Base-by-base conservation (phyloP, 192 early-diverging fungal species). In the Anaeromyces robustus region DNA sequence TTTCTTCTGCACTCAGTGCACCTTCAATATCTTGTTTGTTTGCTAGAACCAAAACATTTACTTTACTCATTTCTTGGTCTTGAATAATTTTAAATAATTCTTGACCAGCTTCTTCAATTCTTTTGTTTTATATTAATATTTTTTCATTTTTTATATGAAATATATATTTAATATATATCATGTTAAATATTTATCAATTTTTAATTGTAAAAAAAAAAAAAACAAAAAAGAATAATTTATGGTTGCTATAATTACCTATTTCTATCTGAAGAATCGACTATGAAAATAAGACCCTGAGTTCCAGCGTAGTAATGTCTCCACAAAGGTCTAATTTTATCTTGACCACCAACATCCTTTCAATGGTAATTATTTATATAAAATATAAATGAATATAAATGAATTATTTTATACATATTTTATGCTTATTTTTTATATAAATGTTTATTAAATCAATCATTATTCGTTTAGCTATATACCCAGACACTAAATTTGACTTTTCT, bases 281-380 rank as follows among this genome's bases (percentile, higher is more conserved):
- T 68, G 7, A 68, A 68, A n/a, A 68, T n/a, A 68, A 68, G 52
- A n/a, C 52, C 52, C 28, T 68, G 52, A n/a, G 52, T 26, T 11
- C 52, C 52, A 28, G 52, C 52, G n/a, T n/a, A 68, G 80, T 79
- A 81, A 32, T 80, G 81, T n/a, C 79, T 78, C 79, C 80, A 80
- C 12, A 80, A 68, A 4, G 78, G 78, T 29, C 95, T 89, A 84
- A 96, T 96, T 88, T 96, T 95, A 85, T 95, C 94, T 84, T 95
- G 94, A 80, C 95, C 95, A 78, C 95, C 95, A 11, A 96, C 94
- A 86, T 96, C 92, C 92, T 91, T 80, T 12, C n/a, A n/a, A n/a
- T n/a, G n/a, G n/a, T n/a, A n/a, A n/a, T n/a, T n/a, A n/a, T n/a
- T n/a, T n/a, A n/a, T n/a, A n/a, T n/a, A n/a, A n/a, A n/a, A n/a